Evolutionary conservation across 768 basidiomycete genomes (phyloP), one percentile per base, ranked within the genome.

Genomic region (Pulveroboletus frians): DNA sequence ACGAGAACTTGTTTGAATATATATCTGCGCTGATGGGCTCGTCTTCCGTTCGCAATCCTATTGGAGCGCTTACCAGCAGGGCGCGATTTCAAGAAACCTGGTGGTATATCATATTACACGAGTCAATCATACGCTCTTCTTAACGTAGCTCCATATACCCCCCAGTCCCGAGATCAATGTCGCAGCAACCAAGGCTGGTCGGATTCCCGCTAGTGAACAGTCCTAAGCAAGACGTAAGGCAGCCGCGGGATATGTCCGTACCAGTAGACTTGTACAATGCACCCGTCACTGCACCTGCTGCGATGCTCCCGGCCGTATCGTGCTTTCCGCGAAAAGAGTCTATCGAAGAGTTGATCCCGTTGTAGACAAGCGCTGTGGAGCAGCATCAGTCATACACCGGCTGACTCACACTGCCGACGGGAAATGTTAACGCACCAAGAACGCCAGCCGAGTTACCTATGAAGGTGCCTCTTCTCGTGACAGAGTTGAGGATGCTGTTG

Each of bases 381-480:
- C 35, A 66, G 23, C 39, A 64, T 70, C 52, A 62, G 62, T 64
- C 70, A 74, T 58, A 69, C 66, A 67, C 66, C 63, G 64, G 46
- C 42, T 53, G 45, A 27, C 51, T 43, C 21, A 42, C 34, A 37
- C 47, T 58, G 60, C 64, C 64, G 61, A 64, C 63, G 64, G 61
- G 54, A 59, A 68, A 53, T 59, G 55, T 51, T 55, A 66, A 79
- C 89, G 70, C 62, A 97, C 96, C 96, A 55, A 98, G 76, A 54
- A 97, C 90, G 68, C 96, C 96, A 67, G 94, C 90, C 64, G 92
- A 96, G 76, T 98, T 99, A 63, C 93, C 96, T 71, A 96, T 85
- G 73, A 95, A 96, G 39, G 92, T 95, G 29, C 96, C 96, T 72
- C 96, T 81, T 73, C 95, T 77, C 53, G 96, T 98, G 68, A 95